These are phyloP conservation scores for Echites panduratus DNA, from an alignment of 257 asterid species.

Conservation along the genomic window DNA sequence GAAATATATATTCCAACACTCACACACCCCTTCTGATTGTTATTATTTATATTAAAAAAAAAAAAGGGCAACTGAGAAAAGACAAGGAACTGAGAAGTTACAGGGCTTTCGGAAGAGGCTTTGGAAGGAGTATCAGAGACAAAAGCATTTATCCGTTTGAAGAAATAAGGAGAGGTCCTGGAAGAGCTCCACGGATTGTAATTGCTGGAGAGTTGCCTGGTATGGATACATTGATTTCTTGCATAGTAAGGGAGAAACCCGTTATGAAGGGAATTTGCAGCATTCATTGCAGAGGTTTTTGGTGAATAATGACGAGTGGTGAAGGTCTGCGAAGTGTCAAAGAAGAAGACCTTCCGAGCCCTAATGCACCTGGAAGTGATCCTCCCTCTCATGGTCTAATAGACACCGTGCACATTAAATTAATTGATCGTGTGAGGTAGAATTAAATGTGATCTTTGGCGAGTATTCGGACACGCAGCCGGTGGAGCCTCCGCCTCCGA, in stretches of 20 bases:
- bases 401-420: neutral
- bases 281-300: neutral
- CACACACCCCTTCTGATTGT: neutral
- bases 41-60: neutral
- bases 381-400: conserved; percentile 22
- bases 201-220: conserved; percentile 32
- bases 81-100: conserved; percentile 11
- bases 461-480: neutral
- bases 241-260: neutral
- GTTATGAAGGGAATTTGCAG: conserved; percentile 3
- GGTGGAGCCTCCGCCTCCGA: neutral
- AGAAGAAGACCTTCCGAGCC: conserved; percentile 19
- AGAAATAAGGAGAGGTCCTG: conserved; percentile 32
- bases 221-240: conserved; percentile 13
- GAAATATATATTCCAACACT: neutral
- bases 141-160: conserved; percentile 51
- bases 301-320: conserved; percentile 9
- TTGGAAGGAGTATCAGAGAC: conserved; percentile 57
- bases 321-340: conserved; percentile 16
- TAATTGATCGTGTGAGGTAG: neutral
- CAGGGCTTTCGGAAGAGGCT: conserved; percentile 42
- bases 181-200: conserved; percentile 41
- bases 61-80: neutral
- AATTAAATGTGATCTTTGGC: neutral
- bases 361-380: conserved; percentile 25